Evolutionary conservation across 2,329 filamentous ascomycete genomes (phyloP).

Genomic region (Fusarium mundagurra): DNA sequence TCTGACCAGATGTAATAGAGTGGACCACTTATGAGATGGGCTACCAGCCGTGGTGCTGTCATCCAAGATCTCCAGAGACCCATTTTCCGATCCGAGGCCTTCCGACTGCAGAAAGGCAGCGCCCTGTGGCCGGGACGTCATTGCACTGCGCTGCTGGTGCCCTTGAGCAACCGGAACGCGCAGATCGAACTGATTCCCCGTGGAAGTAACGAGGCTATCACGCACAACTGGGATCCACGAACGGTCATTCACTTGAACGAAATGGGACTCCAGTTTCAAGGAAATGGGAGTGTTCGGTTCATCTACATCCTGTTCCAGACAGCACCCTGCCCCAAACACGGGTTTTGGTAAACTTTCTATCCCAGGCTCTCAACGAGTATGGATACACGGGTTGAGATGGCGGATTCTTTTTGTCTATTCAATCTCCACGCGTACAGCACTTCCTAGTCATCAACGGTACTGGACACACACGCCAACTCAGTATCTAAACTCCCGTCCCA

Average conservation of each 20-base stretch:
- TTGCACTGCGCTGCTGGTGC: constrained; percentile 22
- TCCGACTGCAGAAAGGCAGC: constrained; percentile 27
- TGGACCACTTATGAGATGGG: constrained; percentile 3
- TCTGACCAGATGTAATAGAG: constrained; percentile 4
- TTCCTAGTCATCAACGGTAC: not conserved
- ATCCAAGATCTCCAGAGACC: constrained; percentile 27
- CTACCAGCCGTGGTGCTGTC: constrained; percentile 2
- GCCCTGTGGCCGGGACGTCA: constrained; percentile 18
- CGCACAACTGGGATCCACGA: constrained; percentile 21
- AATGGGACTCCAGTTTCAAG: constrained; percentile 26
- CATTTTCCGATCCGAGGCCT: constrained; percentile 25
- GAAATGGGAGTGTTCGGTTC: constrained; percentile 30
- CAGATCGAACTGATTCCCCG: constrained; percentile 24
- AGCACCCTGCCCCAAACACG: not conserved
- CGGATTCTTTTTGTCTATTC: not conserved
- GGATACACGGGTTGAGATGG: not conserved
- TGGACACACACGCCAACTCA: not conserved
- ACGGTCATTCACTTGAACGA: constrained; percentile 31
- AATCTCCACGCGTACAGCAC: not conserved
- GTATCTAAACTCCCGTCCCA: not conserved
- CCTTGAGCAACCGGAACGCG: constrained; percentile 14
- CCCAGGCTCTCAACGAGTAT: not conserved
- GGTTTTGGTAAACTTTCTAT: not conserved
- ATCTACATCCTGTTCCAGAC: constrained; percentile 34
- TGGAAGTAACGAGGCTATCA: constrained; percentile 6